Base-by-base conservation (phyloP, 257 asterid species). In the Handroanthus guayacan region DNA sequence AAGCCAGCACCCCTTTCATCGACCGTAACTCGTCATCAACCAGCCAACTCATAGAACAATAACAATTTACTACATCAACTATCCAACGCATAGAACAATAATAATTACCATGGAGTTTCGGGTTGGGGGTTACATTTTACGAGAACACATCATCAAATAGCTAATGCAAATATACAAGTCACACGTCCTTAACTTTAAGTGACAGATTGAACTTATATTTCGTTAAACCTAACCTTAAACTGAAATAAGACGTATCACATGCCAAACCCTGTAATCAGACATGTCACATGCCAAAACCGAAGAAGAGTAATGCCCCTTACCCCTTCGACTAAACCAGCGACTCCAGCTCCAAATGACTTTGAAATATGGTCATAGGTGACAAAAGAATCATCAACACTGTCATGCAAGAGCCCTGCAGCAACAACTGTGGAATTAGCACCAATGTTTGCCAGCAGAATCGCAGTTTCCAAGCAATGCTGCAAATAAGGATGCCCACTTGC, bases 391-490 rank as follows among this genome's bases (percentile, higher is more conserved):
- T 89, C 95, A 66, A 87, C 80, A 1, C 93, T 79, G 71, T 89
- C 95, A 76, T 89, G 95, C 62, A 89, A 75, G 69, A 89, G 86
- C 76, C 95, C 95, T 16, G 93, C 89, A n/a, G 91, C 90, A 80
- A 89, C 95, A 20, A 89, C 93, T 2, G 91, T 86, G 5, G 93
- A 74, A 75, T 86, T 89, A 69, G 95, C 92, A 41, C 95, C 95
- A 38, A 88, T 77, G 34, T 54, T 50, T 12, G 95, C 91, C 37
- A 89, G 87, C 69, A 87, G 84, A 48, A 82, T 77, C 0, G 91
- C 93, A 0, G 95, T 89, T 72, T 89, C 95, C 70, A 87, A 86
- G 75, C 95, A 89, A 72, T 89, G 95, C 82, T 89, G 87, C 60
- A 89, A 77, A 80, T 89, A 86, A 48, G 91, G 90, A 82, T 87